Percentiles rank a stretch among this genome's conserved stretches.
These are phyloP conservation scores for Eucalyptus cloeziana DNA, from an alignment of 345 rosid genomes.

Conservation along the genomic window DNA sequence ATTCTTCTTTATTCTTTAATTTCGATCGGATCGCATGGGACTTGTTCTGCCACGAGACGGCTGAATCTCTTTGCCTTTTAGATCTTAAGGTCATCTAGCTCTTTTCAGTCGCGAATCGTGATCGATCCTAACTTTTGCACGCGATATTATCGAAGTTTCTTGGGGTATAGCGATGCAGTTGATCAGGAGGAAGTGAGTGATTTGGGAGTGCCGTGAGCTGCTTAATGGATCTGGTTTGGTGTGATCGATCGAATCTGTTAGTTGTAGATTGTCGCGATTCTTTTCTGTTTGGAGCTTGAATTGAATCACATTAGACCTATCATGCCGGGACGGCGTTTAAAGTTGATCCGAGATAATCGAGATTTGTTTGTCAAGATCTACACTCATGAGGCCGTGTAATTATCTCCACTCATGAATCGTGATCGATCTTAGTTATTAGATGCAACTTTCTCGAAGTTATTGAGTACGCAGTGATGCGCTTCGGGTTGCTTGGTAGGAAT, in stretches of 20 bases:
- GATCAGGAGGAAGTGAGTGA: not conserved
- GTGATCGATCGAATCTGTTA: not conserved
- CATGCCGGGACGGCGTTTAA: not conserved
- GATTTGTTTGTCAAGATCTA: not conserved
- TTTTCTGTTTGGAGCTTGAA: not conserved
- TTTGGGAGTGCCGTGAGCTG: not conserved
- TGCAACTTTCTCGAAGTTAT: not conserved
- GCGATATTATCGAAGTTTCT: not conserved
- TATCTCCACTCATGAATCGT: not conserved
- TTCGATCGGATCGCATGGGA: not conserved
- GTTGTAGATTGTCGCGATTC: not conserved
- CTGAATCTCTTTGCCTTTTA: not conserved
- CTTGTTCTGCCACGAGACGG: not conserved
- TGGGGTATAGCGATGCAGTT: not conserved
- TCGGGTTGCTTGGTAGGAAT: not conserved
- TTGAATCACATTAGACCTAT: not conserved
- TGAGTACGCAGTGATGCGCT: not conserved
- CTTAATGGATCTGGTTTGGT: not conserved
- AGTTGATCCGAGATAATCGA: not conserved
- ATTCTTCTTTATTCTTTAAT: not conserved
- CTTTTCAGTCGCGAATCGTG: not conserved
- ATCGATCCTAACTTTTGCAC: not conserved
- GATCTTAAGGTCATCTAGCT: not conserved
- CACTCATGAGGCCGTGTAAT: not conserved
- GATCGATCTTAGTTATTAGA: not conserved